Percentiles rank a stretch among this genome's conserved stretches.
Conservation (phyloP, 2,329 filamentous ascomycete genomes). For the Pyrenochaeta sp. region DNA sequence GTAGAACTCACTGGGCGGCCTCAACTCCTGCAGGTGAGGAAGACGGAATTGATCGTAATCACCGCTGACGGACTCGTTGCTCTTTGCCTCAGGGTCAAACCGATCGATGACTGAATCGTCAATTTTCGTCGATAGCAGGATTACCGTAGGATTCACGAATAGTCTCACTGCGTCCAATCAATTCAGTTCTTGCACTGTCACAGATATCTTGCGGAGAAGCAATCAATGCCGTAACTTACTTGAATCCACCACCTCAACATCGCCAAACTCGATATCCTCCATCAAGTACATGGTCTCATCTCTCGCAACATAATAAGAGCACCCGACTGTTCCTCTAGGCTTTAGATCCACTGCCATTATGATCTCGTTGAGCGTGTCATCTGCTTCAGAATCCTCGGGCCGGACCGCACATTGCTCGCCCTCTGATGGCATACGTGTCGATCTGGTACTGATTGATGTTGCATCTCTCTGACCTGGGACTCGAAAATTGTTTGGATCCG, state of each 20-base stretch:
- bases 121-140: slow-evolving; percentile 64
- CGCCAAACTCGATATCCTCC: slow-evolving; percentile 75
- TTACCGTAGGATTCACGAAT: slow-evolving; percentile 67
- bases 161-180: slow-evolving; percentile 59
- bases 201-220: no score
- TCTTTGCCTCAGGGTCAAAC: slow-evolving; percentile 54
- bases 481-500: slow-evolving; percentile 1
- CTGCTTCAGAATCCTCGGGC: slow-evolving; percentile 45
- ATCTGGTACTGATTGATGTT: slow-evolving; percentile 1
- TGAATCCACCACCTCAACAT: slow-evolving; percentile 65
- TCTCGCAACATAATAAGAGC: slow-evolving; percentile 78
- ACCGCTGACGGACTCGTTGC: slow-evolving; percentile 36
- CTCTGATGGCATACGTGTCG: slow-evolving; percentile 9
- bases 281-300: slow-evolving; percentile 77
- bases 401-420: background rate
- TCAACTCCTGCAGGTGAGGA: slow-evolving; percentile 69
- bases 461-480: slow-evolving; percentile 1
- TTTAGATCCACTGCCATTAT: slow-evolving; percentile 82
- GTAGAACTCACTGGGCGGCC: slow-evolving; percentile 76
- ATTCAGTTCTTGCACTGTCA: slow-evolving; percentile 8
- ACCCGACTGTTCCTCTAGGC: slow-evolving; percentile 76
- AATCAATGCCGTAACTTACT: no score
- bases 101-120: slow-evolving; percentile 57
- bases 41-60: slow-evolving; percentile 59
- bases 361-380: slow-evolving; percentile 68